Evolutionary conservation across 495 filamentous ascomycete species (phyloP), one percentile per base, ranked within the genome.

Genomic region (Xylaria castorea): DNA sequence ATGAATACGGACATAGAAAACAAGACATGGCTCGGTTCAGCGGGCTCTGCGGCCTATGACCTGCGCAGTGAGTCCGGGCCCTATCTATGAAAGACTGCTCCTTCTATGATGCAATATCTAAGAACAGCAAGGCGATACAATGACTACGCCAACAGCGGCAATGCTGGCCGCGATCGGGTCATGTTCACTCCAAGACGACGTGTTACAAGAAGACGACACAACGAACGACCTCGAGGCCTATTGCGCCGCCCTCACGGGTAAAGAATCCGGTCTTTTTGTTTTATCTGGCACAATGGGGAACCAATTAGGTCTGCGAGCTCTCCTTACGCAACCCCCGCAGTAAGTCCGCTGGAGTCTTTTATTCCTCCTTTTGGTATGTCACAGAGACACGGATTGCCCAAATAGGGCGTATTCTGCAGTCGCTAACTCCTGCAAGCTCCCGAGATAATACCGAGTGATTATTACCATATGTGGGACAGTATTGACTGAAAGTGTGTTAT

Each of bases 201-300:
- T 94, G 72, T 92, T 93, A 80, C 77, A 81, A 58, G 91, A 93
- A 81, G 93, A 94, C 76, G 86, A 86, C 1, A 90, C 89, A 0
- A 94, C 93, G 32, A 88, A 85, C 65, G 77, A 80, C 40, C 86
- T 95, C 57, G 88, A 91, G 77, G 71, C 77, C 36, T 87, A 88
- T 71, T 80, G 93, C 30, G 90, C 91, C 18, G 71, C 81, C 27
- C 84, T 92, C 6, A 92, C 91, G 5, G 83, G 83, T 62, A 89
- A 92, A 74, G 85, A 90, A 64, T 86, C 86, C 36, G 87, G 85
- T 0, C 81, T 92, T 0, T 85, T 94, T 44, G 92, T 94, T n/a
- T 82, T 93, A 62, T 91, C 89, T 1, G 93, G 93, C 16, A 94
- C 93, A 20, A 93, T 94, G 91, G 93, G 87, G 22, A 92, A 92